A percentile compares a stretch with the other conserved stretches of the same genome.
phyloP scores from a whole-genome alignment of 2,329 filamentous ascomycete genomes.

The Orbilia brochopaga region DNA sequence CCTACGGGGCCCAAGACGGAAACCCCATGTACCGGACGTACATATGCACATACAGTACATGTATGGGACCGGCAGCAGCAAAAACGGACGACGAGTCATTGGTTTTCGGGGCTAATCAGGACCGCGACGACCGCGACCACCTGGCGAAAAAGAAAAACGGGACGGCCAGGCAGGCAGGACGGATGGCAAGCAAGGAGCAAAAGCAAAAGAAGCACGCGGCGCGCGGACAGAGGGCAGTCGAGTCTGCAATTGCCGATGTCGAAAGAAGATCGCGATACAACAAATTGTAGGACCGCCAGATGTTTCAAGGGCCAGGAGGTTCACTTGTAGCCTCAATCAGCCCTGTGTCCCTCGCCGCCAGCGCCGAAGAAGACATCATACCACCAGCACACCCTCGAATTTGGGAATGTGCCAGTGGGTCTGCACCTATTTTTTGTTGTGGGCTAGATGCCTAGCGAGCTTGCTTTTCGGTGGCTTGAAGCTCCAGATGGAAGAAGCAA shows the following conservation, averaged over 20 bases:
- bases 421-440: constrained; percentile 34
- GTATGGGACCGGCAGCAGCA: constrained; percentile 33
- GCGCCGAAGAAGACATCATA: constrained; percentile 44
- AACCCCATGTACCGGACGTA: constrained; percentile 45
- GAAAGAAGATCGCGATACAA: constrained; percentile 50
- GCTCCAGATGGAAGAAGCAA: constrained; percentile 48
- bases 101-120: constrained; percentile 24
- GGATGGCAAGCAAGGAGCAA: constrained; percentile 4
- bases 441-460: constrained; percentile 51
- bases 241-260: constrained; percentile 47
- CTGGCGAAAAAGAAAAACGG: constrained; percentile 7
- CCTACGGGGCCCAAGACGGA: constrained; percentile 40
- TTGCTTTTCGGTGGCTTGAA: constrained; percentile 28
- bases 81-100: constrained; percentile 44
- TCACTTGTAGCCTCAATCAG: constrained; percentile 51
- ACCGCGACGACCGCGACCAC: constrained; percentile 29
- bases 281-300: constrained; percentile 49
- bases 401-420: constrained; percentile 29
- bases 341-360: constrained; percentile 46
- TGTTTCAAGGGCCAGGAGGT: constrained; percentile 47
- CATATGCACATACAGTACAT: constrained; percentile 17
- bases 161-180: constrained; percentile 3
- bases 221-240: constrained; percentile 4
- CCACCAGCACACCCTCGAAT: constrained; percentile 36
- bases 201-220: background rate